phyloP scores from a whole-genome alignment of 345 rosid genomes.

The Salix udensis region DNA sequence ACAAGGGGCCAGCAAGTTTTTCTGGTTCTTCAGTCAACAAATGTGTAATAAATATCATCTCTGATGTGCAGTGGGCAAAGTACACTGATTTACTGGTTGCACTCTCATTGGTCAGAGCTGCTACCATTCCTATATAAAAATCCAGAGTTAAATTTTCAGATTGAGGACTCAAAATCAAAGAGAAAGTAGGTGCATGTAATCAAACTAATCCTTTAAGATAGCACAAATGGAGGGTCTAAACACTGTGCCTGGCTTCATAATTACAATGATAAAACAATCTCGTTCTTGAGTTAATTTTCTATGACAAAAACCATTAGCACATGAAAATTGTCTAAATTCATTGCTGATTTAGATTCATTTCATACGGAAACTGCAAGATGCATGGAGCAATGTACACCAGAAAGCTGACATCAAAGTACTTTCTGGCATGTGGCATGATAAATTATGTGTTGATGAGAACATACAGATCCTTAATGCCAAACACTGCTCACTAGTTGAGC shows the following conservation, averaged over 20 bases:
- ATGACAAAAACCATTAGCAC: background rate
- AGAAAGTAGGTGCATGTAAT: background rate
- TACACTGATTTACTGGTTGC: slow-evolving; percentile 97
- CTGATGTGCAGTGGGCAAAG: slow-evolving; percentile 95
- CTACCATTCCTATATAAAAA: slow-evolving; percentile 71
- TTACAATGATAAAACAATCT: background rate
- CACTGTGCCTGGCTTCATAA: background rate
- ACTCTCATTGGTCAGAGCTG: slow-evolving; percentile 88
- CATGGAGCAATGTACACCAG: background rate
- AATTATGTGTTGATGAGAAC: background rate
- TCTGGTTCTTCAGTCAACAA: slow-evolving; percentile 91
- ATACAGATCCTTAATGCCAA: background rate
- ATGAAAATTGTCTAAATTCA: background rate
- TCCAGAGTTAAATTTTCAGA: background rate
- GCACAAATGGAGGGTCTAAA: background rate
- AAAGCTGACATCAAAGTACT: background rate
- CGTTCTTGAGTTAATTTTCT: background rate
- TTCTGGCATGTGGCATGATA: background rate
- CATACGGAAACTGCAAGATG: background rate
- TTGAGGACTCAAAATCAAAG: background rate
- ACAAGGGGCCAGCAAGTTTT: slow-evolving; percentile 89
- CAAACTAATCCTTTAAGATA: background rate
- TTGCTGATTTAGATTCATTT: background rate
- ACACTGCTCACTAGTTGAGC: too few relatives aligned
- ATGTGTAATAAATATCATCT: slow-evolving; percentile 97